Evolutionary conservation across 208 protist species (phyloP).

Genomic region (Phytomonas sp.): DNA sequence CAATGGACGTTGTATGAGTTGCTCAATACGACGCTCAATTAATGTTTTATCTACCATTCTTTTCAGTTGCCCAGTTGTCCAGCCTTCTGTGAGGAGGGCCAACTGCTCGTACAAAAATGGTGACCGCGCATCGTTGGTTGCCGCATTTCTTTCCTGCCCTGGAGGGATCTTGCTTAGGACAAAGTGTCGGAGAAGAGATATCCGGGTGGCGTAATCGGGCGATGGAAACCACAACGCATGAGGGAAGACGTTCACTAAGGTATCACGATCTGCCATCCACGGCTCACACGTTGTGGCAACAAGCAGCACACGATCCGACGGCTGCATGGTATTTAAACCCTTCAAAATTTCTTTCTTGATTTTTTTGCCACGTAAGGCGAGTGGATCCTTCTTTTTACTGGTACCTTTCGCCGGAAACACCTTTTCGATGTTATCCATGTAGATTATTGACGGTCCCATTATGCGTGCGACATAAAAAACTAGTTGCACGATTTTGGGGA

Average conservation of each 20-base stretch:
- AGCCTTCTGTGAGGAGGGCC: conserved; percentile 66
- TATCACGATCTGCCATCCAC: conserved; percentile 57
- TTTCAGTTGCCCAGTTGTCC: conserved; percentile 51
- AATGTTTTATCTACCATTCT: conserved; percentile 57
- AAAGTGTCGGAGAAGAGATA: conserved; percentile 59
- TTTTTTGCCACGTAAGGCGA: conserved; percentile 64
- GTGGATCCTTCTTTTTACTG: conserved; percentile 59
- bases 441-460: conserved; percentile 87
- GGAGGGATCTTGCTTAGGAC: conserved; percentile 14
- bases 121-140: neutral
- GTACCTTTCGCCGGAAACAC: conserved; percentile 59
- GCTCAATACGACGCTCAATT: conserved; percentile 53
- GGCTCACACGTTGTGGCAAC: conserved; percentile 64
- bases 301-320: conserved; percentile 88
- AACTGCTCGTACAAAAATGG: conserved; percentile 30
- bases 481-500: conserved; percentile 74
- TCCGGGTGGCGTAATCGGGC: conserved; percentile 85
- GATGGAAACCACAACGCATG: conserved; percentile 66
- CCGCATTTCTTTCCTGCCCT: neutral
- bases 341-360: conserved; percentile 90
- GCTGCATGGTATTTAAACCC: conserved; percentile 59
- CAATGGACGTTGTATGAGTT: conserved; percentile 56
- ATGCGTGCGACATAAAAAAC: conserved; percentile 89
- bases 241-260: conserved; percentile 56
- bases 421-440: conserved; percentile 89